phyloP scores from a whole-genome alignment of 176 grass and related monocot species.

The Eragrostis nindensis region DNA sequence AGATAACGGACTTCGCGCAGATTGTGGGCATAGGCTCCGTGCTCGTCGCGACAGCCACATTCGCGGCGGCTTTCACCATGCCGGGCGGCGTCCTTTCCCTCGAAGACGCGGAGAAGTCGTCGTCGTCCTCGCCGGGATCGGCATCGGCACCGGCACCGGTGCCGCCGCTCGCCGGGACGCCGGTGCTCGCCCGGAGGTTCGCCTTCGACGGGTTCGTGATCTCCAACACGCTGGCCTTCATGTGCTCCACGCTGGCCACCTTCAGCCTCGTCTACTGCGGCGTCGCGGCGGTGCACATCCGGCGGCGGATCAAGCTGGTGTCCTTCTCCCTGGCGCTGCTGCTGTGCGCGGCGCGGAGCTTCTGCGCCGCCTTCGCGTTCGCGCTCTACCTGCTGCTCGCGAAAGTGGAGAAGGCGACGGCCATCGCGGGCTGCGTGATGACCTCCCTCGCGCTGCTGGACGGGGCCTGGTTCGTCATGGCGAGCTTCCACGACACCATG shows the following conservation, averaged over 20 bases:
- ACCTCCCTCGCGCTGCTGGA: slow-evolving; percentile 19
- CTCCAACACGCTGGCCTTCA: slow-evolving; percentile 45
- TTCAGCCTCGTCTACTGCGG: slow-evolving; percentile 50
- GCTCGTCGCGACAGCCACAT: slow-evolving; percentile 42
- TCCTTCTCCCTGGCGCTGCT: slow-evolving; percentile 31
- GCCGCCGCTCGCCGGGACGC: not conserved
- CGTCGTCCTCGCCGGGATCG: not conserved
- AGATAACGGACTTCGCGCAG: not conserved
- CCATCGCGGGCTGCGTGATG: slow-evolving; percentile 20
- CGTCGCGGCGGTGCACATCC: slow-evolving; percentile 38
- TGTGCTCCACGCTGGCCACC: slow-evolving; percentile 33
- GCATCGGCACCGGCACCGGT: too few species aligned
- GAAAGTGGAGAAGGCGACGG: not conserved
- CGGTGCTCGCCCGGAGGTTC: not conserved
- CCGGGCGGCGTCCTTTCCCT: slow-evolving; percentile 20
- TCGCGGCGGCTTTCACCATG: slow-evolving; percentile 32
- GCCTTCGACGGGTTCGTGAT: slow-evolving; percentile 43
- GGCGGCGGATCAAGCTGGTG: slow-evolving; percentile 6
- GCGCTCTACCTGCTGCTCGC: slow-evolving; percentile 27
- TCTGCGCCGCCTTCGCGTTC: slow-evolving; percentile 43
- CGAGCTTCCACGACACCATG: not conserved
- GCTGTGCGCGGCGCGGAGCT: slow-evolving; percentile 36
- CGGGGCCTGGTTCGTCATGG: not conserved
- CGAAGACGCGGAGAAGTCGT: not conserved
- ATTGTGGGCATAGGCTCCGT: slow-evolving; percentile 26